A percentile compares a stretch with the other conserved stretches of the same genome.
These are phyloP conservation scores for Phytophthora pisi DNA, from an alignment of 352 stramenopile genomes.

Conservation along the genomic window DNA sequence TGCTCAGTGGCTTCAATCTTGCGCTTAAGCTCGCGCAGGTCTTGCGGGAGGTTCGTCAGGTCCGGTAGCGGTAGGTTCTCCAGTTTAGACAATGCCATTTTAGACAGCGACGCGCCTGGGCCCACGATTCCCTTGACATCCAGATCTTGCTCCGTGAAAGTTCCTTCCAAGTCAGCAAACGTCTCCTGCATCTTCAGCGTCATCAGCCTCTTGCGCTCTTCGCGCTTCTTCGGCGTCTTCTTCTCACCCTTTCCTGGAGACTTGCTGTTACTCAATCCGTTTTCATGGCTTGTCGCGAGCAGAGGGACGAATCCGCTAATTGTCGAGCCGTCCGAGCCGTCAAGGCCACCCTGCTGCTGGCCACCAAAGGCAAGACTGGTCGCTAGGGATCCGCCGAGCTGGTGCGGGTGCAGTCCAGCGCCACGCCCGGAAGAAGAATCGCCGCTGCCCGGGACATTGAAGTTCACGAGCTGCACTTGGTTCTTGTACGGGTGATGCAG, in stretches of 20 bases:
- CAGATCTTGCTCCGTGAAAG: conserved; percentile 70
- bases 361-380: conserved; percentile 62
- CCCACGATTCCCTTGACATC: conserved; percentile 68
- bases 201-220: conserved; percentile 68
- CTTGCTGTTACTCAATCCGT: conserved; percentile 22
- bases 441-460: conserved; percentile 57
- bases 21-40: conserved; percentile 82
- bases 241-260: conserved; percentile 52
- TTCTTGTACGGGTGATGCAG: conserved; percentile 87
- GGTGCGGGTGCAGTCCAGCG: conserved; percentile 29
- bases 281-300: conserved; percentile 41
- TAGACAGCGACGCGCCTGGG: conserved; percentile 51
- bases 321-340: conserved; percentile 20
- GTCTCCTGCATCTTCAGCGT: conserved; percentile 74
- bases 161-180: conserved; percentile 65
- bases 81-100: conserved; percentile 70
- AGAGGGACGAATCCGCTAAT: conserved; percentile 42
- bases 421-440: conserved; percentile 11
- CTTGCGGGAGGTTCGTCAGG: conserved; percentile 75
- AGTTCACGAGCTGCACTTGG: conserved; percentile 83
- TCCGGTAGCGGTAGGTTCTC: conserved; percentile 78
- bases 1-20: conserved; percentile 87
- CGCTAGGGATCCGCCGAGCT: conserved; percentile 54
- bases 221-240: conserved; percentile 63
- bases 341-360: conserved; percentile 30